Evolutionary conservation across 345 rosid genomes (phyloP).

Genomic region (Microthlaspi erraticum): DNA sequence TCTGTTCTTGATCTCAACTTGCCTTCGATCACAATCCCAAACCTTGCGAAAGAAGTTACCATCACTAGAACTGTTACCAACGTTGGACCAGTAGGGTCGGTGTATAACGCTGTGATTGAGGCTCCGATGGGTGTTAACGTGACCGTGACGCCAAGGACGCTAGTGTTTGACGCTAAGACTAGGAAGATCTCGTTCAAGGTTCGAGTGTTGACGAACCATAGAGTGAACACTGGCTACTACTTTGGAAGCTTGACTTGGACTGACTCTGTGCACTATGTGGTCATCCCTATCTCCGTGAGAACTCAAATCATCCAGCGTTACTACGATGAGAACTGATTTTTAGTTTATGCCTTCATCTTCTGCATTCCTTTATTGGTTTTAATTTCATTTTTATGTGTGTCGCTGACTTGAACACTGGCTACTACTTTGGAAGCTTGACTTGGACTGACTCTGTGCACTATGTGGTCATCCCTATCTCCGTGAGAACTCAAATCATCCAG

Average conservation of each 20-base stretch:
- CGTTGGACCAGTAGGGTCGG: constrained; percentile 52
- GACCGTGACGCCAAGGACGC: constrained; percentile 50
- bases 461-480: constrained; percentile 59
- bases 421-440: constrained; percentile 64
- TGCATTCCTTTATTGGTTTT: not conserved
- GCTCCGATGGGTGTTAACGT: constrained; percentile 51
- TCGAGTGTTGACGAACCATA: constrained; percentile 39
- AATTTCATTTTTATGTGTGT: not conserved
- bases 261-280: constrained; percentile 55
- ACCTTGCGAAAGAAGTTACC: constrained; percentile 46
- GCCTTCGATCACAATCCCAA: constrained; percentile 56
- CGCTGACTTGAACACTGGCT: constrained; percentile 44
- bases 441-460: constrained; percentile 60
- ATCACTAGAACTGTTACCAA: constrained; percentile 58
- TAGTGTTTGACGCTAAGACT: constrained; percentile 49
- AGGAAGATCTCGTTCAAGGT: constrained; percentile 51
- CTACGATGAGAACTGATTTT: constrained; percentile 40
- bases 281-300: constrained; percentile 55
- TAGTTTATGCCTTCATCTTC: not conserved
- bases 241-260: constrained; percentile 74
- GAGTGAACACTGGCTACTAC: constrained; percentile 49
- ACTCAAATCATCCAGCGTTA: constrained; percentile 39
- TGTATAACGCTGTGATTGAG: constrained; percentile 46
- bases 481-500: constrained; percentile 41
- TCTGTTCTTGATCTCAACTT: constrained; percentile 52